Conservation (phyloP, 1,284 basidiomycete species). For the Trichosporon sp. region DNA sequence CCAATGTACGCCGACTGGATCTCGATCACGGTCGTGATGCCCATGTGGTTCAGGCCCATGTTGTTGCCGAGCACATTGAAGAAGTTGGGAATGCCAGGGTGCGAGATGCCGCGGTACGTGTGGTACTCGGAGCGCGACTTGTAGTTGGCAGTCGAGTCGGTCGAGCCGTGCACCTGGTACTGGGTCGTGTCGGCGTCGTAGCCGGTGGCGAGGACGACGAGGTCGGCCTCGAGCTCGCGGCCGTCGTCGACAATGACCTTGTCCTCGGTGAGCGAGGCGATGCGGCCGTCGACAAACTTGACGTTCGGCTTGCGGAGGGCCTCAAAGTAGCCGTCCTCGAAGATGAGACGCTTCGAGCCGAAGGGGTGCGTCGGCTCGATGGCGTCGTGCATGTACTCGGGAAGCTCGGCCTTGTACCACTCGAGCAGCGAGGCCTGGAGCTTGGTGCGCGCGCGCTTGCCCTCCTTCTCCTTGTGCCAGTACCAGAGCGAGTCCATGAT, state of each 20-base stretch:
- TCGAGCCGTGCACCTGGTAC: constrained; percentile 28
- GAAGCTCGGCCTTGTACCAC: constrained; percentile 27
- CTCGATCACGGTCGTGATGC: constrained; percentile 30
- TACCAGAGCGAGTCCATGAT: constrained; percentile 27
- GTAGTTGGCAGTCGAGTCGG: constrained; percentile 31
- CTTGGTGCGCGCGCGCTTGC: constrained; percentile 24
- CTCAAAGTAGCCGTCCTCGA: constrained; percentile 35
- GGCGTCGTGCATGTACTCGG: constrained; percentile 31
- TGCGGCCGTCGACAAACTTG: constrained; percentile 31
- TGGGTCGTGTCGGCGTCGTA: constrained; percentile 31
- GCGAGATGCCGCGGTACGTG: constrained; percentile 25
- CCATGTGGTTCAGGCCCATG: constrained; percentile 35
- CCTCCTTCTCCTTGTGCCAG: constrained; percentile 29
- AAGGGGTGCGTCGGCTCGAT: constrained; percentile 24
- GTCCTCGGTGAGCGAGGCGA: constrained; percentile 23
- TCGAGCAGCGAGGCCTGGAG: constrained; percentile 26
- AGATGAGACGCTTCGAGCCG: constrained; percentile 31
- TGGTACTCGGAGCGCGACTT: constrained; percentile 20
- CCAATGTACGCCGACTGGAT: constrained; percentile 32
- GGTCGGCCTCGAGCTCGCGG: constrained; percentile 28
- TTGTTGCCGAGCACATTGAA: constrained; percentile 44
- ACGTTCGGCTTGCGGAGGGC: constrained; percentile 29
- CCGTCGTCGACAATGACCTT: constrained; percentile 30
- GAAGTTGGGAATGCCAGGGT: constrained; percentile 40
- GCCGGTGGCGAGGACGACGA: constrained; percentile 33